These are phyloP conservation scores for Xanthoconium separans DNA, from an alignment of 1,284 basidiomycete genomes.

Conservation along the genomic window DNA sequence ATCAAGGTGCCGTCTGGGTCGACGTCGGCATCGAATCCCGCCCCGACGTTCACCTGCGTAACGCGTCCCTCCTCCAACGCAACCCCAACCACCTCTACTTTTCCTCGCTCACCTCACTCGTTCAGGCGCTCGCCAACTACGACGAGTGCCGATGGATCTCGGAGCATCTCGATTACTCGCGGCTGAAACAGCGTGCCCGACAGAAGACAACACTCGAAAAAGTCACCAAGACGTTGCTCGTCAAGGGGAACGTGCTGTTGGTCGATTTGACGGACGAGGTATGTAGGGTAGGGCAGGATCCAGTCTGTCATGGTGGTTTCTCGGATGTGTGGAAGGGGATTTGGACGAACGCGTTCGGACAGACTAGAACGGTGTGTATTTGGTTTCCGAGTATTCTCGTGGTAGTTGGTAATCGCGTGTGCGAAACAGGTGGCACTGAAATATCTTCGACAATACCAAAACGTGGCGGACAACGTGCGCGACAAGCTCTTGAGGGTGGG, in stretches of 20 bases:
- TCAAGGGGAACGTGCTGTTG: conserved; percentile 47
- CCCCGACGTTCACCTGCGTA: conserved; percentile 52
- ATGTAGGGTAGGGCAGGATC: conserved; percentile 32
- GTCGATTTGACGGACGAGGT: conserved; percentile 57
- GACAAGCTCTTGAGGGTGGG: conserved; percentile 51
- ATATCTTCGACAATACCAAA: conserved; percentile 53
- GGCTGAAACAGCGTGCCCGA: conserved; percentile 51
- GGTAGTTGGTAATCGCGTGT: background rate
- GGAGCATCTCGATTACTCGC: conserved; percentile 49
- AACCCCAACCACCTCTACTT: conserved; percentile 49
- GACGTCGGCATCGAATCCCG: conserved; percentile 50
- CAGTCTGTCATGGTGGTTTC: conserved; percentile 52
- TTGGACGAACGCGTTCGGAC: conserved; percentile 47
- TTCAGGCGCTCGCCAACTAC: conserved; percentile 49
- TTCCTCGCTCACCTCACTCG: conserved; percentile 48
- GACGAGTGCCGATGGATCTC: conserved; percentile 51
- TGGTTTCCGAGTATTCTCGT: background rate
- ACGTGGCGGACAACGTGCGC: conserved; percentile 40
- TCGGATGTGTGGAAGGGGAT: conserved; percentile 59
- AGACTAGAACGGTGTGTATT: conserved; percentile 36
- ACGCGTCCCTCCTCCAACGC: conserved; percentile 53
- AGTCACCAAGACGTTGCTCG: conserved; percentile 54
- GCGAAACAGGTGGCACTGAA: conserved; percentile 51
- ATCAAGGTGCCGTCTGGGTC: conserved; percentile 28
- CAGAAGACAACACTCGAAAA: conserved; percentile 52